These are phyloP conservation scores for Penicillium simplicissimum DNA, from an alignment of 495 filamentous ascomycete species.

Conservation along the genomic window DNA sequence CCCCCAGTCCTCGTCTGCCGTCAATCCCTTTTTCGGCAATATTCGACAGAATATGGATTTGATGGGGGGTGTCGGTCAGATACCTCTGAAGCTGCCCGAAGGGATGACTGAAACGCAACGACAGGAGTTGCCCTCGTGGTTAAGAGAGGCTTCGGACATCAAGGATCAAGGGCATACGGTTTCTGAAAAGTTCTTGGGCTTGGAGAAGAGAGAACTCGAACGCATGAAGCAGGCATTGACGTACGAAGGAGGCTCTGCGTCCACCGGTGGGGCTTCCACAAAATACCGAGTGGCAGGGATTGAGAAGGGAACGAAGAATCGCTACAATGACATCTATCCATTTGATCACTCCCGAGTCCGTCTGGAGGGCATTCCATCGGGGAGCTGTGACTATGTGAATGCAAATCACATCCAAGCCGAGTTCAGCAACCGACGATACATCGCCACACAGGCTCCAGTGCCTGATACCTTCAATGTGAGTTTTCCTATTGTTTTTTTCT, in stretches of 20 bases:
- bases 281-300: constrained; percentile 76
- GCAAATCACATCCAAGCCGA: constrained; percentile 80
- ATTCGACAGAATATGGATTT: constrained; percentile 98
- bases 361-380: constrained; percentile 66
- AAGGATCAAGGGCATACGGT: constrained; percentile 75
- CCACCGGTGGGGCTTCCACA: constrained; percentile 30
- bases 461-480: constrained; percentile 89
- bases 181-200: constrained; percentile 76
- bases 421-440: constrained; percentile 84
- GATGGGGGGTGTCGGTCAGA: constrained; percentile 89
- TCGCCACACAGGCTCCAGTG: constrained; percentile 91
- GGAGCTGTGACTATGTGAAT: constrained; percentile 92
- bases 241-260: constrained; percentile 55
- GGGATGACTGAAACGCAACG: constrained; percentile 45
- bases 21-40: constrained; percentile 92
- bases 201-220: constrained; percentile 82
- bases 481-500: constrained; percentile 11
- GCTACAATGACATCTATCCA: constrained; percentile 97
- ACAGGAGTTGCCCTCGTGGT: constrained; percentile 69
- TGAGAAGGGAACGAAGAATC: constrained; percentile 91
- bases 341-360: constrained; percentile 92
- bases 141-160: constrained; percentile 63
- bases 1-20: constrained; percentile 63
- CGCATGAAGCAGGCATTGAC: constrained; percentile 91
- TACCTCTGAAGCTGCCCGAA: constrained; percentile 71